Base-by-base conservation (phyloP, 164 flowering plant genomes). In the Nelumbo lutea region DNA sequence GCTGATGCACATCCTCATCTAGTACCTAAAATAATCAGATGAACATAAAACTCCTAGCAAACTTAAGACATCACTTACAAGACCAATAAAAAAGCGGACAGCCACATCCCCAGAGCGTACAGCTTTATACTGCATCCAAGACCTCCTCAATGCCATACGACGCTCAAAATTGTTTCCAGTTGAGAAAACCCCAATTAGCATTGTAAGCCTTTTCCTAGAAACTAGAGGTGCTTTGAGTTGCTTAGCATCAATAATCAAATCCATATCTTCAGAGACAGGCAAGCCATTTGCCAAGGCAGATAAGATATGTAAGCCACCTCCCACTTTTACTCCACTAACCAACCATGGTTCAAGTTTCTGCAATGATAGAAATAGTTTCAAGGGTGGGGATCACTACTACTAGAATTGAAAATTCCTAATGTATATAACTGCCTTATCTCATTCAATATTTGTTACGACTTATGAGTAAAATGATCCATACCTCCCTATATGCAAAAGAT, bases 331-430 rank as follows among this genome's bases (percentile, higher is more conserved):
- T 73, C 76, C 77, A 78, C 70, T 83, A 65, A 86, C 90, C 77
- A 82, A 76, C 96, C 96, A 91, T 6, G 95, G 93, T 72, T 94
- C 98, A 68, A 91, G 87, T 68, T 82, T 94, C 97, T 91, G 90
- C 84, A 88, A 50, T 61, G 15, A 62, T 51, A 56, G 72, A 70
- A 68, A 66, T 61, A 50, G 13, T 56, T 77, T 62, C 42, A 42
- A 66, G 46, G 75, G 38, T 64, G 51, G 60, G 51, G 58, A 11
- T 58, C 47, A 64, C 55, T 70, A 5, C 52, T 65, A 43, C 9
- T 7, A 64, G 48, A 42, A n/a, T 1, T 55, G 64, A 59, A 61
- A 27, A 45, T 53, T 15, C 45, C 43, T 46, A 62, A n/a, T 51
- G 46, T n/a, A 44, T 51, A 14, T 38, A 51, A 10, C 11, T 0